Conservation (phyloP, 2,329 filamentous ascomycete genomes). For the Xylariaceae sp. region DNA sequence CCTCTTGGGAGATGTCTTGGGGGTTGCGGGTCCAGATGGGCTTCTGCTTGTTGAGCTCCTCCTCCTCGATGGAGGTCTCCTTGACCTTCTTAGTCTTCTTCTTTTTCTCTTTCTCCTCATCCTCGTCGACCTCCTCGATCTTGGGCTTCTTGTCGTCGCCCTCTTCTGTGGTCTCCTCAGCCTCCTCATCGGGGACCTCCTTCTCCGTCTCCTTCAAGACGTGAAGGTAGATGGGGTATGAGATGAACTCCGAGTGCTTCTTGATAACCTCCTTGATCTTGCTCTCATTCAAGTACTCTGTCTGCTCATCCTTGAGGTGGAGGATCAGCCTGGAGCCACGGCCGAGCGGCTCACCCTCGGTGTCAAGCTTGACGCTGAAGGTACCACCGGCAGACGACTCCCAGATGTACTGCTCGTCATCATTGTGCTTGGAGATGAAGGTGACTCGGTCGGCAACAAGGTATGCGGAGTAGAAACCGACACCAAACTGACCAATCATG, state of each 20-base stretch:
- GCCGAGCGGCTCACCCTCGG: constrained; percentile 85
- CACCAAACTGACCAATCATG: constrained; percentile 99
- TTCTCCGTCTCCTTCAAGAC: constrained; percentile 99
- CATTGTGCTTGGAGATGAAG: constrained; percentile 98
- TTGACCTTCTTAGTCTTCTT: constrained; percentile 99
- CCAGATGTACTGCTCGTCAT: constrained; percentile 99
- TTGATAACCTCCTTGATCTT: constrained; percentile 99
- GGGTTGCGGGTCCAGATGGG: constrained; percentile 99
- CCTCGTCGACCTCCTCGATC: constrained; percentile 88
- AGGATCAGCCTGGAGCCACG: constrained; percentile 98
- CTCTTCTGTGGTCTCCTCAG: constrained; percentile 68
- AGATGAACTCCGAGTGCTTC: constrained; percentile 99
- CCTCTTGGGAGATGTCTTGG: constrained; percentile 89
- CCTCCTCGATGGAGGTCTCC: constrained; percentile 97
- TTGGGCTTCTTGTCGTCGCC: constrained; percentile 93
- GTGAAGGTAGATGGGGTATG: constrained; percentile 99
- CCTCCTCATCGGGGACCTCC: constrained; percentile 96
- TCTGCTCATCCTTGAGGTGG: constrained; percentile 99
- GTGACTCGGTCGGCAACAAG: constrained; percentile 96
- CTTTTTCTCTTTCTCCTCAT: constrained; percentile 86
- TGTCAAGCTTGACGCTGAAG: constrained; percentile 90
- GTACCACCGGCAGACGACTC: constrained; percentile 97
- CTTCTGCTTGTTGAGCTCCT: constrained; percentile 99
- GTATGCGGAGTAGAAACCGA: constrained; percentile 99
- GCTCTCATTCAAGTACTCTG: constrained; percentile 96